Evolutionary conservation across 768 basidiomycete genomes (phyloP), one percentile per base, ranked within the genome.

Genomic region (Boletus sp.): DNA sequence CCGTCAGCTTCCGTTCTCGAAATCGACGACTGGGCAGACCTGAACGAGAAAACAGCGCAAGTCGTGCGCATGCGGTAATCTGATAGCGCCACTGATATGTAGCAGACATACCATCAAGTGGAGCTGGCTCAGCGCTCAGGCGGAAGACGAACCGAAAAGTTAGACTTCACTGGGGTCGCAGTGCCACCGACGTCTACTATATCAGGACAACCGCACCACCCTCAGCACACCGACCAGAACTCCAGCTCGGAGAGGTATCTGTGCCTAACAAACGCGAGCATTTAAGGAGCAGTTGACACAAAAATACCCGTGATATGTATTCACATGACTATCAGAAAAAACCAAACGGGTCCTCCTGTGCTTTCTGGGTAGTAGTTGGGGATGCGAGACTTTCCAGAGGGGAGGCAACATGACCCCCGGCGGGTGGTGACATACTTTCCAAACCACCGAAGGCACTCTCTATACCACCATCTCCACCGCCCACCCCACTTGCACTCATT

Each of bases 271-370:
- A 37, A 47, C 6, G 33, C 10, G 11, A 37, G 15, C 17, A 7
- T 5, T 29, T 33, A 29, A 29, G 30, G 30, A 32, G 21, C 8
- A 52, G 48, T 23, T n/a, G 32, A 11, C 39, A 54, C 41, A 14
- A 47, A 34, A 29, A 25, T 35, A 32, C 27, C 54, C 48, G 49
- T 48, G 46, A 37, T 38, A 53, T 23, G 6, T 14, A 35, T 50
- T 32, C 46, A 33, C 53, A 27, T 43, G 42, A 40, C 19, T 58
- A 55, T 71, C 71, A 82, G 57, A 84, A 84, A 64, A 84, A 66
- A 15, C 82, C 83, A 55, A 84, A 66, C 57, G 82, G 61, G 64
- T 83, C 83, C 35, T 83, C 82, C 64, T 79, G 72, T 9, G 73
- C 67, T 48, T 71, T 64, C 59, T 72, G 72, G 14, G 55, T 53